Evolutionary conservation across 768 basidiomycete genomes (phyloP).

Genomic region (Clavaria fumosa): DNA sequence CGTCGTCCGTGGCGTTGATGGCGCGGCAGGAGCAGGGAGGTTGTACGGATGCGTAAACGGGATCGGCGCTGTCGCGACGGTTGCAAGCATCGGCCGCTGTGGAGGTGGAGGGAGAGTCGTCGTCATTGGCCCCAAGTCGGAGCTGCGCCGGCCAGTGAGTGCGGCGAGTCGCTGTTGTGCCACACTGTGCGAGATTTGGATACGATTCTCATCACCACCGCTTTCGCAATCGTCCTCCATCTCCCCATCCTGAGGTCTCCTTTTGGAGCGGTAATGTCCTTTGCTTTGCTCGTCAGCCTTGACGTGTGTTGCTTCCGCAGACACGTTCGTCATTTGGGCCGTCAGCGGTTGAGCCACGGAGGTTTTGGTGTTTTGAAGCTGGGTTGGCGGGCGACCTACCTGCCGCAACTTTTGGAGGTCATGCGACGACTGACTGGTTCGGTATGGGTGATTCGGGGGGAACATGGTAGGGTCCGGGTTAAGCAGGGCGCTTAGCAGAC

Average conservation of each 20-base stretch:
- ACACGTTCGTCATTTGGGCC: slow-evolving; percentile 26
- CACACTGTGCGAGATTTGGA: slow-evolving; percentile 49
- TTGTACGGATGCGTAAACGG: slow-evolving; percentile 57
- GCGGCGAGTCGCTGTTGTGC: slow-evolving; percentile 54
- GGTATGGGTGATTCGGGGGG: slow-evolving; percentile 44
- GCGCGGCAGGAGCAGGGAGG: slow-evolving; percentile 45
- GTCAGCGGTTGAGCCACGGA: slow-evolving; percentile 44
- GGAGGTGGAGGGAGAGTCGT: not conserved
- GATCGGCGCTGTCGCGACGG: slow-evolving; percentile 31
- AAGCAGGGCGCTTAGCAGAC: slow-evolving; percentile 52
- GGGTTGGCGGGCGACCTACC: slow-evolving; percentile 13
- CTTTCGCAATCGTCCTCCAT: slow-evolving; percentile 54
- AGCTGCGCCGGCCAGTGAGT: slow-evolving; percentile 18
- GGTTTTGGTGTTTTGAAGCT: slow-evolving; percentile 39
- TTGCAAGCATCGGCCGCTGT: slow-evolving; percentile 3
- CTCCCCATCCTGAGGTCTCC: slow-evolving; percentile 47
- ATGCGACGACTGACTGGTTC: slow-evolving; percentile 29
- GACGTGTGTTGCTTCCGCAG: slow-evolving; percentile 7
- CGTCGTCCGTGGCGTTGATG: slow-evolving; percentile 76
- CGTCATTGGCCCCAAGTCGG: not conserved
- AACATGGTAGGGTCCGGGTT: slow-evolving; percentile 53
- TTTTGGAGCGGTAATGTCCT: slow-evolving; percentile 45
- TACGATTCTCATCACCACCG: slow-evolving; percentile 29
- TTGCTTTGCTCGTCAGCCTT: slow-evolving; percentile 13
- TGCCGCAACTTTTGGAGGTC: slow-evolving; percentile 30